phyloP scores from a whole-genome alignment of 2,329 filamentous ascomycete genomes.

The Hypocreales sp. region DNA sequence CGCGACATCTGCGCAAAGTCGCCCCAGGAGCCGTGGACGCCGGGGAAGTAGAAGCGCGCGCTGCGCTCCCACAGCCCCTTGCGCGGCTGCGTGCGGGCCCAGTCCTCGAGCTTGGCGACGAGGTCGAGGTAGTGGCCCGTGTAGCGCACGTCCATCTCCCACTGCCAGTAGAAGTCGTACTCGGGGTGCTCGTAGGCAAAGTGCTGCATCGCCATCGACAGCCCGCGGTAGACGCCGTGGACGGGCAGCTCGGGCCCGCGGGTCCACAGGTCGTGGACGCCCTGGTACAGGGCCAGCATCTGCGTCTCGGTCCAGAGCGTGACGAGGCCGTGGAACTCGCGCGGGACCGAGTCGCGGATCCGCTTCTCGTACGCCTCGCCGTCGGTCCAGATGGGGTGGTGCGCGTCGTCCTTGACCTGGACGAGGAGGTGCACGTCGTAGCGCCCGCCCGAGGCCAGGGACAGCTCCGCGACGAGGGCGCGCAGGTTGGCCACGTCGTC shows the following conservation, averaged over 20 bases:
- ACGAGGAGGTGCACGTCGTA: constrained; percentile 79
- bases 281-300: constrained; percentile 82
- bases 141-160: constrained; percentile 89
- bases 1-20: constrained; percentile 62
- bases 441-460: constrained; percentile 66
- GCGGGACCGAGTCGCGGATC: constrained; percentile 54
- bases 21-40: constrained; percentile 63
- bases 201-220: constrained; percentile 89
- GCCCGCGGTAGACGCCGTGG: constrained; percentile 82
- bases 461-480: constrained; percentile 69
- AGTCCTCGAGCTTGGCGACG: constrained; percentile 52
- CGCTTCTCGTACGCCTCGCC: constrained; percentile 50
- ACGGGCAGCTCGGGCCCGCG: constrained; percentile 56
- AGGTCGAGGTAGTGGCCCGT: constrained; percentile 75
- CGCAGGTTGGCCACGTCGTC: constrained; percentile 73
- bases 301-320: constrained; percentile 90
- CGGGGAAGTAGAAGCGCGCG: constrained; percentile 61
- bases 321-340: constrained; percentile 77
- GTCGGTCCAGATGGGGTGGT: constrained; percentile 65
- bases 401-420: constrained; percentile 64
- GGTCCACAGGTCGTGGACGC: constrained; percentile 61
- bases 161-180: constrained; percentile 87
- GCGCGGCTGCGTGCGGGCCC: constrained; percentile 58
- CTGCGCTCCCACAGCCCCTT: constrained; percentile 75
- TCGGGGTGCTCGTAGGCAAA: constrained; percentile 81